These are phyloP conservation scores for Salvia sclarea DNA, from an alignment of 305 asterid genomes.

Conservation along the genomic window DNA sequence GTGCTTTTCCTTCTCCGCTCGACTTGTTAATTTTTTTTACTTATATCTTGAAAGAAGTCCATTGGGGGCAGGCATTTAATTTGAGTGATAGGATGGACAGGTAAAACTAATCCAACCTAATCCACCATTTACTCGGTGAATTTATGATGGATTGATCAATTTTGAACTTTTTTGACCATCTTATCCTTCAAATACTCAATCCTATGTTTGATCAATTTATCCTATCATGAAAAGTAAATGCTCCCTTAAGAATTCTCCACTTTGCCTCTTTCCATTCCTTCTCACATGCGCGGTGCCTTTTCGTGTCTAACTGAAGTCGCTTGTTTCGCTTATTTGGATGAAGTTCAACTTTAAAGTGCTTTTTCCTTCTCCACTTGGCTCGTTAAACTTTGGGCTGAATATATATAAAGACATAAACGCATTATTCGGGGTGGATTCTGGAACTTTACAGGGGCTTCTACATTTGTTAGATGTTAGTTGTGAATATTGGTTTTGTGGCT, in stretches of 20 bases:
- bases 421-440: neutral
- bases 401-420: neutral
- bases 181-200: too few species aligned
- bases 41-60: neutral
- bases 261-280: neutral
- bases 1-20: neutral
- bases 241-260: too few species aligned
- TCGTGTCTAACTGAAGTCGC: neutral
- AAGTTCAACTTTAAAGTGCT: neutral
- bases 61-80: too few species aligned
- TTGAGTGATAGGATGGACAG: too few species aligned
- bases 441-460: neutral
- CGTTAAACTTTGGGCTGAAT: neutral
- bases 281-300: neutral
- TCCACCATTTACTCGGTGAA: too few species aligned
- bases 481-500: neutral
- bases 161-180: too few species aligned
- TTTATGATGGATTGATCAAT: too few species aligned
- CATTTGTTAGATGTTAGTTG: neutral
- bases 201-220: too few species aligned
- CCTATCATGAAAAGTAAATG: too few species aligned
- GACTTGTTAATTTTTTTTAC: neutral
- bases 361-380: slow-evolving; percentile 4
- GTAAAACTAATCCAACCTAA: too few species aligned
- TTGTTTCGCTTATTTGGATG: neutral